Evolutionary conservation across 306 rosid genomes (phyloP), one percentile per base, ranked within the genome.

Genomic region (Quercus alba): DNA sequence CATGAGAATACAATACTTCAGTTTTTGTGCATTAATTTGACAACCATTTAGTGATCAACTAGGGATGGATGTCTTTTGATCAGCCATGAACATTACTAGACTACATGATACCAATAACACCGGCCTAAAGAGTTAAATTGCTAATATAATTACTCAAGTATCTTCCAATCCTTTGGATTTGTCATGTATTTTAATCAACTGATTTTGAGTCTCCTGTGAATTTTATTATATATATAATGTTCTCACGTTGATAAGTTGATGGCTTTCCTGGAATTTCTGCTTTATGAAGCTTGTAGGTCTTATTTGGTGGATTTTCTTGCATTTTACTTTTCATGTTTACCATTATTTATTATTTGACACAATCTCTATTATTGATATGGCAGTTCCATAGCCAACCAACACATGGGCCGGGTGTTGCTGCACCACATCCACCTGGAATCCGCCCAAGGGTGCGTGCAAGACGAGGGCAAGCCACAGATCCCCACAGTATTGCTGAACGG

Each of bases 391-490:
- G 87, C 74, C 99, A 93, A 56, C 63, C 78, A 52, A 56, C 70
- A 44, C 83, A 87, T 25, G 86, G 81, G 18, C 82, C 82, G 19
- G 75, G 73, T 77, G 64, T 80, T 76, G 68, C 80, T 25, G 66
- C 80, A 57, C 89, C 86, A 17, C 97, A 89, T 33, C 86, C 97
- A 70, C 93, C 97, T 46, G 57, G 84, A 19, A 80, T 91, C 33
- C 97, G 97, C 56, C 99, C 99, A 30, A 86, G 98, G 80, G 93
- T 93, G 51, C 89, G 99, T 84, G 99, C 99, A 58, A 88, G 99
- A 81, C 90, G 99, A 76, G 99, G 99, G 35, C 98, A 96, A 84
- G 99, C 99, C 28, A 96, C 99, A 1, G 99, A 96, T 75, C 99
- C 99, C 63, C 99, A 96, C 75, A 96, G 99, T 72, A 96, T 96